phyloP scores from a whole-genome alignment of 805 yeast genomes.

The Soucietia sequanensis region DNA sequence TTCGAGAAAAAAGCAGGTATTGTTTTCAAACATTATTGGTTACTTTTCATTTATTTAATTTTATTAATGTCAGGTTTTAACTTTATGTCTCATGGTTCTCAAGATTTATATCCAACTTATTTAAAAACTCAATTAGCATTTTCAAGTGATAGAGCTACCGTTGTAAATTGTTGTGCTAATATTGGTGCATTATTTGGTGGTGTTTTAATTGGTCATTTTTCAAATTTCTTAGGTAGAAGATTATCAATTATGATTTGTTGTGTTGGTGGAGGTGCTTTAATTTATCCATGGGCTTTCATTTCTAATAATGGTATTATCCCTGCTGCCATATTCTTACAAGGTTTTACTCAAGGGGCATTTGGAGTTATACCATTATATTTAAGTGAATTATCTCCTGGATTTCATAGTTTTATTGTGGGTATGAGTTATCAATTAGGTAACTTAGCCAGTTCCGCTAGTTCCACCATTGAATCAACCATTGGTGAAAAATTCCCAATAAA shows the following conservation, averaged over 20 bases:
- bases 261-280: conserved; percentile 54
- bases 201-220: conserved; percentile 54
- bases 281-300: conserved; percentile 60
- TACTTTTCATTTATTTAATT: conserved; percentile 29
- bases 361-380: conserved; percentile 69
- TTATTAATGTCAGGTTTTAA: conserved; percentile 64
- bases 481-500: conserved; percentile 59
- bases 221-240: conserved; percentile 62
- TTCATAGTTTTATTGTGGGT: conserved; percentile 62
- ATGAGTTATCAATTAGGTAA: conserved; percentile 71
- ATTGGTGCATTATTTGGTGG: conserved; percentile 72
- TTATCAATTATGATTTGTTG: conserved; percentile 51
- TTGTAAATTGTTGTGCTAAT: conserved; percentile 61
- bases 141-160: conserved; percentile 49
- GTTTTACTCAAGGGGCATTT: conserved; percentile 72
- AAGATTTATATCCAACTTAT: conserved; percentile 69
- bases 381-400: conserved; percentile 55
- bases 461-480: conserved; percentile 66
- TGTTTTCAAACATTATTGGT: conserved; percentile 26
- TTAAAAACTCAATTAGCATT: conserved; percentile 51
- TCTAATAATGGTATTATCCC: conserved; percentile 46
- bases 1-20: conserved; percentile 7
- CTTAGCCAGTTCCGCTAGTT: conserved; percentile 66
- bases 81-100: conserved; percentile 73
- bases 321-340: conserved; percentile 62